Percentiles rank a stretch among this genome's conserved stretches.
These are phyloP conservation scores for Psilocybe subaeruginosa DNA, from an alignment of 768 basidiomycete species.

Conservation along the genomic window DNA sequence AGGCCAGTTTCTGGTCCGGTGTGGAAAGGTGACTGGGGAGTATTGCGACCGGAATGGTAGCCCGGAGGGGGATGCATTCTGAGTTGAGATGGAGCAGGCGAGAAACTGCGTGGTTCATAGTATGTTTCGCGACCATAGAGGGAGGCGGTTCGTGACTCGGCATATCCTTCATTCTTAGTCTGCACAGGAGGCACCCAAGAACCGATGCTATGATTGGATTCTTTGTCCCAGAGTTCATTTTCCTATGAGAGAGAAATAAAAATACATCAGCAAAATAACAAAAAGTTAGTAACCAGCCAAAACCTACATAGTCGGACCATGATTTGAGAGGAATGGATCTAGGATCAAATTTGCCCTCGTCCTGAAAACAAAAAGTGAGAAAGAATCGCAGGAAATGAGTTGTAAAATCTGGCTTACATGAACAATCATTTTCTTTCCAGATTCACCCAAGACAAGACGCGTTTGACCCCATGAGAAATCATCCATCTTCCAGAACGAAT, in stretches of 20 bases:
- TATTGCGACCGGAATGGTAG: constrained; percentile 79
- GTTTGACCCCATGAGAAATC: constrained; percentile 97
- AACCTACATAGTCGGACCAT: constrained; percentile 91
- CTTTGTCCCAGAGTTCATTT: constrained; percentile 98
- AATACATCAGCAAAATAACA: background rate
- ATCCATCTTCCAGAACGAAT: constrained; percentile 98
- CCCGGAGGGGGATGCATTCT: constrained; percentile 65
- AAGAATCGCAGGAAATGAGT: background rate
- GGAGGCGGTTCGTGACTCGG: constrained; percentile 78
- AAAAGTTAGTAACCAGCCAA: background rate
- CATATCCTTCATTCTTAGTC: constrained; percentile 71
- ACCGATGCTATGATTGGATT: constrained; percentile 93
- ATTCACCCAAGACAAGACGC: constrained; percentile 90
- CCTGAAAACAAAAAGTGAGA: constrained; percentile 46
- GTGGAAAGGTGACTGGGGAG: constrained; percentile 57
- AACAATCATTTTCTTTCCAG: constrained; percentile 93
- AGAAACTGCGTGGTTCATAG: constrained; percentile 77
- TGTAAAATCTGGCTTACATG: constrained; percentile 61
- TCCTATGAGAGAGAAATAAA: constrained; percentile 47
- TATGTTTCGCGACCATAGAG: constrained; percentile 87
- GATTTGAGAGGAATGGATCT: constrained; percentile 92
- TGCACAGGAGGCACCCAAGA: constrained; percentile 87
- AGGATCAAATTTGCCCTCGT: constrained; percentile 98
- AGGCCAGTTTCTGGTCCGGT: constrained; percentile 37
- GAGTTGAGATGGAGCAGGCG: constrained; percentile 75